Evolutionary conservation across 345 rosid genomes (phyloP).

Genomic region (Jatropha curcas): DNA sequence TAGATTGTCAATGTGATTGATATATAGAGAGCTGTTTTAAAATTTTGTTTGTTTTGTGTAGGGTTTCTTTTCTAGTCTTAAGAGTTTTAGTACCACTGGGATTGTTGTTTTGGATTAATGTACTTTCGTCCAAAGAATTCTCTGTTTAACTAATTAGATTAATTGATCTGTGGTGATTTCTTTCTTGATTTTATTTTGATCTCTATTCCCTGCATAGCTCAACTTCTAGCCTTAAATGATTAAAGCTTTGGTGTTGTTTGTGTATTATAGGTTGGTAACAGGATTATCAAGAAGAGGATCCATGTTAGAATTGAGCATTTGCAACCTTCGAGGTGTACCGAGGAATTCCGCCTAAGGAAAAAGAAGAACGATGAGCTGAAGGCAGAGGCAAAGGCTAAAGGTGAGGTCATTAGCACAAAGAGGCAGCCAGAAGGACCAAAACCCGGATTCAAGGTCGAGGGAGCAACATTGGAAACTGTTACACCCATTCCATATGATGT

Average conservation of each 20-base stretch:
- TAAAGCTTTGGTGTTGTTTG: neutral
- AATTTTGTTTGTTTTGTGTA: neutral
- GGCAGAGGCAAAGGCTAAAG: constrained; percentile 69
- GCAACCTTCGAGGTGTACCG: constrained; percentile 63
- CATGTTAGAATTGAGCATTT: constrained; percentile 71
- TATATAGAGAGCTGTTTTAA: too few species aligned
- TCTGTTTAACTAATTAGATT: neutral
- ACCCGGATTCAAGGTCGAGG: constrained; percentile 76
- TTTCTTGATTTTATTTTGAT: neutral
- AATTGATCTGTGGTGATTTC: neutral
- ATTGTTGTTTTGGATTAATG: too few species aligned
- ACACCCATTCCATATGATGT: constrained; percentile 83
- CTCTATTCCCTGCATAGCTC: neutral
- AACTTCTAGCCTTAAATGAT: neutral
- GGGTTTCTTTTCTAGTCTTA: too few species aligned
- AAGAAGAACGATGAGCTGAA: constrained; percentile 59
- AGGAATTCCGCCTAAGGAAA: constrained; percentile 62
- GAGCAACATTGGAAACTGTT: constrained; percentile 72
- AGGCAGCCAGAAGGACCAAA: constrained; percentile 74
- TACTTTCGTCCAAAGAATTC: neutral
- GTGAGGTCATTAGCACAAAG: constrained; percentile 67
- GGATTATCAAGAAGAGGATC: constrained; percentile 68
- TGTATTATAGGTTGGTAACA: constrained; percentile 47
- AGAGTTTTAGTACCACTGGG: too few species aligned
- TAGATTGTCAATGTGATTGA: too few species aligned